phyloP scores from a whole-genome alignment of 768 basidiomycete genomes.

The Tricholoma saponaceum region DNA sequence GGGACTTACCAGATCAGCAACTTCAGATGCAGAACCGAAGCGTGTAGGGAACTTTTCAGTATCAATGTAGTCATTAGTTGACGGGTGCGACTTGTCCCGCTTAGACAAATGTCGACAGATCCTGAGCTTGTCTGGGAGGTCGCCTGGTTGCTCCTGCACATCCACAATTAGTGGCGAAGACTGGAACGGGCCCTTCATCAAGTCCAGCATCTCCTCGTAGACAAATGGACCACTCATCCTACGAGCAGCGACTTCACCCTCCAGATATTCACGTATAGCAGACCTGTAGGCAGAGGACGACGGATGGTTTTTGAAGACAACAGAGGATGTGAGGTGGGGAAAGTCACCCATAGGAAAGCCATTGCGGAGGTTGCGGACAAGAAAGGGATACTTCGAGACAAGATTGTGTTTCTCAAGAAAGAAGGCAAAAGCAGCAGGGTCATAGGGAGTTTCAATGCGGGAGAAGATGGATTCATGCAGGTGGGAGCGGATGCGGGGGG shows the following conservation, averaged over 20 bases:
- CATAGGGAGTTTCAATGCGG: slow-evolving; percentile 26
- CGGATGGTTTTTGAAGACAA: slow-evolving; percentile 20
- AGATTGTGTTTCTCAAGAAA: slow-evolving; percentile 21
- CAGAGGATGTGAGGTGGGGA: slow-evolving; percentile 11
- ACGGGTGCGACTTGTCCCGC: slow-evolving; percentile 2
- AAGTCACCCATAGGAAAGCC: slow-evolving; percentile 32
- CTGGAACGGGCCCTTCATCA: slow-evolving; percentile 25
- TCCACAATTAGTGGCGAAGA: slow-evolving; percentile 24
- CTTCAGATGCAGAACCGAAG: slow-evolving; percentile 19
- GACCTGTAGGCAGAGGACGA: slow-evolving; percentile 6
- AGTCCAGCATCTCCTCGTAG: slow-evolving; percentile 9
- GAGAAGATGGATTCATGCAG: slow-evolving; percentile 17
- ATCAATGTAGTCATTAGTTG: slow-evolving; percentile 20
- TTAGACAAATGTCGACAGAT: slow-evolving; percentile 27
- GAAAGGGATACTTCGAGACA: slow-evolving; percentile 19
- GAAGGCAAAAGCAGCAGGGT: slow-evolving; percentile 20
- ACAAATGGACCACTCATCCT: slow-evolving; percentile 25
- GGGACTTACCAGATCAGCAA: slow-evolving; percentile 23
- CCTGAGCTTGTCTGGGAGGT: slow-evolving; percentile 17
- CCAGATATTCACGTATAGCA: slow-evolving; percentile 15
- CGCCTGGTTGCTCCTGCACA: slow-evolving; percentile 18
- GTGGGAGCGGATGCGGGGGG: slow-evolving; percentile 2
- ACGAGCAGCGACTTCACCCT: slow-evolving; percentile 12
- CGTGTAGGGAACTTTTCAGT: slow-evolving; percentile 22
- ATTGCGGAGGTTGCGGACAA: slow-evolving; percentile 22